Conservation (phyloP, 208 protist species). For the Novymonas esmeraldas region DNA sequence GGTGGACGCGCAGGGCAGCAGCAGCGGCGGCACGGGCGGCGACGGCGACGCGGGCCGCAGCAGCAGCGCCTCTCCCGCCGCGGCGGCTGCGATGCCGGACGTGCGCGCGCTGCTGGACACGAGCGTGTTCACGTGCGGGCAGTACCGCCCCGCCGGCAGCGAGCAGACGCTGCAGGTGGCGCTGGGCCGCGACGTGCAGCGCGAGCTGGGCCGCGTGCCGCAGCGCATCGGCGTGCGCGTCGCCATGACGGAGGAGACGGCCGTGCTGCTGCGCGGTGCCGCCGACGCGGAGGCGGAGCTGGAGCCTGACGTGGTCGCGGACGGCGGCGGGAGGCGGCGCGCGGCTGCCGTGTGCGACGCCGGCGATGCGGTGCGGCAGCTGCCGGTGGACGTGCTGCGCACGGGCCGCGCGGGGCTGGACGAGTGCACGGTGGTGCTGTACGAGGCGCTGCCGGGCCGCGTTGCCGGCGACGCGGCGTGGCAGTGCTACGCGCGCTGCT, state of each 20-base stretch:
- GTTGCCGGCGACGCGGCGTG: conserved; percentile 9
- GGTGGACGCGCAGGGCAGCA: background rate
- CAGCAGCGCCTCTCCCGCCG: background rate
- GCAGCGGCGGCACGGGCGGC: no score
- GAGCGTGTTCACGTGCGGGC: conserved; percentile 10
- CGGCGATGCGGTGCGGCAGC: conserved; percentile 8
- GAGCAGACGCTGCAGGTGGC: conserved; percentile 12
- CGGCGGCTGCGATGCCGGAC: background rate
- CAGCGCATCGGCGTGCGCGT: conserved; percentile 15
- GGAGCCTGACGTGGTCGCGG: no score
- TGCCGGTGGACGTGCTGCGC: conserved; percentile 33
- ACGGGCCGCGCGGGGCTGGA: background rate
- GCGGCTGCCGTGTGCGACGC: background rate
- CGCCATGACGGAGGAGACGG: conserved; percentile 40
- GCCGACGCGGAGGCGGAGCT: conserved; percentile 2
- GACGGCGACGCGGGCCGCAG: background rate
- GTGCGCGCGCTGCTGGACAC: conserved; percentile 24
- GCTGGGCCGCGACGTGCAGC: conserved; percentile 25
- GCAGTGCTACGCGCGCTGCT: conserved; percentile 17
- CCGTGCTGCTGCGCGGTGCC: conserved; percentile 19
- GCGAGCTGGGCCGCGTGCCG: conserved; percentile 17
- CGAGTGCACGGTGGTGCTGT: conserved; percentile 20
- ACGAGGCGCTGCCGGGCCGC: conserved; percentile 18
- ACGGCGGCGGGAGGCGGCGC: no score
- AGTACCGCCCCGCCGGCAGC: background rate